phyloP scores from a whole-genome alignment of 1,139 yeast species.

The Petasospora rhodanensis region DNA sequence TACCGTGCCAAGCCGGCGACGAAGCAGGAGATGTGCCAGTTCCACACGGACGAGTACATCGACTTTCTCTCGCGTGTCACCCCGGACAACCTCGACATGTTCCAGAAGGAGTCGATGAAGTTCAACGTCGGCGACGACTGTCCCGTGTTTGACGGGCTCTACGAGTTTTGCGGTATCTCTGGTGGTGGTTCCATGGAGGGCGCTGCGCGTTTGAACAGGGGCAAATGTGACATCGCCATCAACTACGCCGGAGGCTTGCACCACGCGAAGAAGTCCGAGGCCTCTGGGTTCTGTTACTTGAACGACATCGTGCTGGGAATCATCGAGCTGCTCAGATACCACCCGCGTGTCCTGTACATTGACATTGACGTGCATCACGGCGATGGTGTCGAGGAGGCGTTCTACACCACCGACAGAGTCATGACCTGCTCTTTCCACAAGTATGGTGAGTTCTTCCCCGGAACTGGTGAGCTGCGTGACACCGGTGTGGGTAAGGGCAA shows the following conservation, averaged over 20 bases:
- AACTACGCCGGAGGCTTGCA: slow-evolving; percentile 98
- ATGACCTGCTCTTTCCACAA: slow-evolving; percentile 98
- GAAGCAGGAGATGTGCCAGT: slow-evolving; percentile 97
- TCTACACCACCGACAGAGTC: slow-evolving; percentile 92
- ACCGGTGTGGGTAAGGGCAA: slow-evolving; percentile 89
- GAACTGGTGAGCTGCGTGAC: slow-evolving; percentile 89
- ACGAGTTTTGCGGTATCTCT: slow-evolving; percentile 88
- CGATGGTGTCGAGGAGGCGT: slow-evolving; percentile 98
- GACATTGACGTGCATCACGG: slow-evolving; percentile 98
- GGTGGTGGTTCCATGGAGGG: slow-evolving; percentile 99
- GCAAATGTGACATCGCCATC: slow-evolving; percentile 92
- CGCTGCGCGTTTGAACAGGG: slow-evolving; percentile 86
- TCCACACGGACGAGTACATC: slow-evolving; percentile 95
- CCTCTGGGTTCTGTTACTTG: slow-evolving; percentile 92
- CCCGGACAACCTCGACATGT: slow-evolving; percentile 89
- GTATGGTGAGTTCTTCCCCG: slow-evolving; percentile 95
- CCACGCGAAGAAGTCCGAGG: slow-evolving; percentile 94
- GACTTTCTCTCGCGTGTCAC: slow-evolving; percentile 91
- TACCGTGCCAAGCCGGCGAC: slow-evolving; percentile 97
- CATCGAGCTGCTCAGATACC: slow-evolving; percentile 81
- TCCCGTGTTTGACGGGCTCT: slow-evolving; percentile 94
- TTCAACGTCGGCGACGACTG: slow-evolving; percentile 98
- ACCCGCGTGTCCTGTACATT: slow-evolving; percentile 91
- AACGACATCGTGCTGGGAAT: slow-evolving; percentile 89
- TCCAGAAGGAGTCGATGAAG: slow-evolving; percentile 87